A percentile compares a stretch with the other conserved stretches of the same genome.
phyloP scores from a whole-genome alignment of 176 grass and related monocot genomes.

The Miscanthus lutarioriparius region DNA sequence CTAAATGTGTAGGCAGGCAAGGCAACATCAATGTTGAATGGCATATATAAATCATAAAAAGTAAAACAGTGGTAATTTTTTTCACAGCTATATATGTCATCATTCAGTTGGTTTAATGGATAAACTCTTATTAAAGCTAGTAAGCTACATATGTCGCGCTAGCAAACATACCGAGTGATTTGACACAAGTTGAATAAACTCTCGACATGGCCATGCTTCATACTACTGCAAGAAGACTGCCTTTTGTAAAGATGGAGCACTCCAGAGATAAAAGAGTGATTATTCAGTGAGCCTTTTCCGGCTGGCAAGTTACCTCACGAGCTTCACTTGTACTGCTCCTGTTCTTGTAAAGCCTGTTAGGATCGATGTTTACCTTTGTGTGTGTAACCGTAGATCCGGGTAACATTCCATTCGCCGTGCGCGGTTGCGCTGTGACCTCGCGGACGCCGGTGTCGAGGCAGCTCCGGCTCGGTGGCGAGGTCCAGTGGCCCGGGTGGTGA shows the following conservation, averaged over 20 bases:
- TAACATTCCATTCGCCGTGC: too few relatives aligned
- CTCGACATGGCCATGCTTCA: too few relatives aligned
- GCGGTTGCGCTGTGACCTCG: too few relatives aligned
- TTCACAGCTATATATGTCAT: not conserved
- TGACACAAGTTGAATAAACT: constrained; percentile 5
- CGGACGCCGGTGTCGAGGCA: too few relatives aligned
- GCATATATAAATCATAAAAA: constrained; percentile 22
- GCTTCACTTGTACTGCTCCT: constrained; percentile 36
- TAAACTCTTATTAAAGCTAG: not conserved
- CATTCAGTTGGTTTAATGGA: constrained; percentile 29
- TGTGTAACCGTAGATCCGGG: too few relatives aligned
- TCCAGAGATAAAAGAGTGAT: not conserved
- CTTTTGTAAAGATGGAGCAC: constrained; percentile 1
- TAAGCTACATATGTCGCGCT: not conserved
- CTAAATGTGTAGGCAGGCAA: constrained; percentile 34
- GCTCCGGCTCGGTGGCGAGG: too few relatives aligned
- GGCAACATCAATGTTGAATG: constrained; percentile 22
- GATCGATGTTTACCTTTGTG: too few relatives aligned
- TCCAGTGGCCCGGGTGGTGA: too few relatives aligned
- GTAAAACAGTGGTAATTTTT: not conserved
- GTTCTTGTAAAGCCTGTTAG: constrained; percentile 38
- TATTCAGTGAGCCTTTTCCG: constrained; percentile 29
- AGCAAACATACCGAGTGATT: not conserved
- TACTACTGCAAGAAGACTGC: constrained; percentile 14
- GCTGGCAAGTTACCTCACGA: constrained; percentile 32